Percentiles rank a stretch among this genome's conserved stretches.
Evolutionary conservation across 352 stramenopile genomes (phyloP).

Genomic region (Phytopythium cucurbitacearum): DNA sequence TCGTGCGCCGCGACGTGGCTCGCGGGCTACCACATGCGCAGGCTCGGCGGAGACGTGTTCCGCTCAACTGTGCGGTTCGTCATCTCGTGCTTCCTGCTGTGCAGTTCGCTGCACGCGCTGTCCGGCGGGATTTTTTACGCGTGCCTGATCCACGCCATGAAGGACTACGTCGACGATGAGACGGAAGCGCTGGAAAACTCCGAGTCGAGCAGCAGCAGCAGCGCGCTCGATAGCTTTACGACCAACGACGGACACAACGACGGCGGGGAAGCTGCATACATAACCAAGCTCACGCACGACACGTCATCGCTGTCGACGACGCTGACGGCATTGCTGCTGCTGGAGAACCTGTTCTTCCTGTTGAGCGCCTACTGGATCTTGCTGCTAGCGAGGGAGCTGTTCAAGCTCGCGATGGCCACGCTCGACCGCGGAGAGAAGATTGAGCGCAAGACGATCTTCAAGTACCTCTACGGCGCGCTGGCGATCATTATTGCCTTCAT

Average conservation of each 20-base stretch:
- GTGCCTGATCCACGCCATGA: constrained; percentile 39
- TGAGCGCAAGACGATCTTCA: constrained; percentile 47
- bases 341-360: constrained; percentile 62
- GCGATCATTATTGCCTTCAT: constrained; percentile 33
- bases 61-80: constrained; percentile 74
- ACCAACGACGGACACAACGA: constrained; percentile 38
- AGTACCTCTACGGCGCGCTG: constrained; percentile 32
- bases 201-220: constrained; percentile 8
- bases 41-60: constrained; percentile 55
- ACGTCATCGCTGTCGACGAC: constrained; percentile 27
- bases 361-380: constrained; percentile 70
- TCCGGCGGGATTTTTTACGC: constrained; percentile 50
- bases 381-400: constrained; percentile 46
- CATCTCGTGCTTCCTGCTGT: constrained; percentile 56
- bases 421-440: constrained; percentile 42
- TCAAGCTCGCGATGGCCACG: constrained; percentile 54
- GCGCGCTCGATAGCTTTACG: constrained; percentile 10
- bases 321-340: constrained; percentile 40
- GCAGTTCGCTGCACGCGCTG: constrained; percentile 43
- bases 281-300: constrained; percentile 56
- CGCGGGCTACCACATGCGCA: constrained; percentile 58
- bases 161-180: constrained; percentile 12
- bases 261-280: constrained; percentile 50
- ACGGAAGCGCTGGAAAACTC: constrained; percentile 7
- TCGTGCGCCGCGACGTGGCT: constrained; percentile 50